Evolutionary conservation across 495 filamentous ascomycete species (phyloP), one percentile per base, ranked within the genome.

Genomic region (Hyaloscypha hepaticicola): DNA sequence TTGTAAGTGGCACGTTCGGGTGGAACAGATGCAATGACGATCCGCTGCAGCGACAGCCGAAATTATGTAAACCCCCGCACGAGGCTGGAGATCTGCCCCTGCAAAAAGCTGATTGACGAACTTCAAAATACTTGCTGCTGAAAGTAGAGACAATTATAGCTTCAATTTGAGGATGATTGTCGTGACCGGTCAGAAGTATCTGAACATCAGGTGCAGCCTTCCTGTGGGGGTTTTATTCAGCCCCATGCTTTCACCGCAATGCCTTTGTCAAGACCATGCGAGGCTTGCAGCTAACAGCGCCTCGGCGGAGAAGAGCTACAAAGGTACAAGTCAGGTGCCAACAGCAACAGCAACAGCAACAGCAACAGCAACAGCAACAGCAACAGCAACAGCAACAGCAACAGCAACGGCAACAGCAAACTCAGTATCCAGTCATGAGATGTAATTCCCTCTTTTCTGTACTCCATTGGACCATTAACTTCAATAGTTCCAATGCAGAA

Each of bases 41-140:
- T 16, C 38, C 14, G 38, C 6, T 48, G 14, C 28, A 12, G 25
- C 8, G 50, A 48, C 34, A 41, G n/a, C 27, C 53, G 56, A 61
- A 12, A n/a, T n/a, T n/a, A n/a, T n/a, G n/a, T n/a, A 61, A 62
- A 66, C 38, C 67, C 67, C 67, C 67, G 67, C 67, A 63, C 66
- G 28, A 68, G 66, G 66, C 66, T 68, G 61, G 19, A 57, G 22
- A 63, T 56, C 29, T 51, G 60, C 45, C 57, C 48, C 31, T 58
- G n/a, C 19, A 28, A 24, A 34, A 29, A 12, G 1, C 7, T 51
- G 5, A 51, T 41, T 14, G 19, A 21, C 16, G 27, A 28, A 27
- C 3, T 55, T 33, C 50, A 21, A 25, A 0, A 24, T 24, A 19
- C 25, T 53, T 22, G 26, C 22, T 53, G 8, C 5, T 53, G 22